phyloP scores from a whole-genome alignment of 1,284 basidiomycete genomes.

The Malassezia caprae region DNA sequence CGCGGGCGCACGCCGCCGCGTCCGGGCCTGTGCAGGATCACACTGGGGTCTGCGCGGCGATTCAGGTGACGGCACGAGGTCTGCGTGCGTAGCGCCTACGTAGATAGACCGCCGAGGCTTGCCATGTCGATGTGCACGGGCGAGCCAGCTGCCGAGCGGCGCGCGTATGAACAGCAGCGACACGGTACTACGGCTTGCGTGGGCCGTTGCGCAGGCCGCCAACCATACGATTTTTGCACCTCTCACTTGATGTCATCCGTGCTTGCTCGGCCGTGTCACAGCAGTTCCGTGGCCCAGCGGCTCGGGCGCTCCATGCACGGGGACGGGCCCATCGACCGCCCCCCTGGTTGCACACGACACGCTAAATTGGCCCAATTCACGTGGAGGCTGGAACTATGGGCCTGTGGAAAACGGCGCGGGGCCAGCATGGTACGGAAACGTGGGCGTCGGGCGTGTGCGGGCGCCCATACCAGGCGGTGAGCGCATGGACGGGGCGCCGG shows the following conservation, averaged over 20 bases:
- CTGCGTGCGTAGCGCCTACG: not conserved
- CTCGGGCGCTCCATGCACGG: not conserved
- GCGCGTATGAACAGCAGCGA: constrained; percentile 19
- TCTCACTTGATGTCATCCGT: constrained; percentile 26
- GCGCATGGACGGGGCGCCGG: not conserved
- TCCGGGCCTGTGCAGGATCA: constrained; percentile 61
- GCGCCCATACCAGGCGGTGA: not conserved
- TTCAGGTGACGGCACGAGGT: constrained; percentile 75
- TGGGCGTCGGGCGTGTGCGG: not conserved
- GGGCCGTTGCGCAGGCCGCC: constrained; percentile 9
- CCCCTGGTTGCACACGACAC: constrained; percentile 16
- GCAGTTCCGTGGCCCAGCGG: constrained; percentile 20
- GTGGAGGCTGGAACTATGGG: not conserved
- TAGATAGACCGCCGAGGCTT: constrained; percentile 67
- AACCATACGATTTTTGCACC: constrained; percentile 18
- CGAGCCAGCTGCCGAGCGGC: constrained; percentile 56
- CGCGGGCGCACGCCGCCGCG: constrained; percentile 51
- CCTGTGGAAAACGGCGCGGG: not conserved
- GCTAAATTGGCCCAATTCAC: not conserved
- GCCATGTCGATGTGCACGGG: constrained; percentile 75
- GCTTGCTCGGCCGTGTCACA: constrained; percentile 24
- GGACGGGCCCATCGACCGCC: constrained; percentile 18
- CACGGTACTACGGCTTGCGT: constrained; percentile 12
- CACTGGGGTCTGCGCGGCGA: constrained; percentile 66
- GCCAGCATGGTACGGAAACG: not conserved